Evolutionary conservation across 805 yeast genomes (phyloP).

Genomic region (Schwanniomyces sp.): DNA sequence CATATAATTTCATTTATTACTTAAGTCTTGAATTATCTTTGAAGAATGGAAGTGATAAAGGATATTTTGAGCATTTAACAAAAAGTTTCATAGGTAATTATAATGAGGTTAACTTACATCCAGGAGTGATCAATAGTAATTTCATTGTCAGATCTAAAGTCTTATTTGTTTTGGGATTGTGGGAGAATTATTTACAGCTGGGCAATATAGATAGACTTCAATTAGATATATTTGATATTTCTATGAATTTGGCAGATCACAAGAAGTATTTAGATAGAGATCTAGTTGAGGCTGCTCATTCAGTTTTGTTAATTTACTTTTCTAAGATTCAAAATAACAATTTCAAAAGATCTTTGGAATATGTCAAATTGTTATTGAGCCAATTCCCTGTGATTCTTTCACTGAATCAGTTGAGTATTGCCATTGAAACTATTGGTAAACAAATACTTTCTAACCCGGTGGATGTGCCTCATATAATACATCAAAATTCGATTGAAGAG

Average conservation of each 20-base stretch:
- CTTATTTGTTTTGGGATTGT: slow-evolving; percentile 45
- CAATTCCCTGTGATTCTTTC: slow-evolving; percentile 62
- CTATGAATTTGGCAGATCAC: slow-evolving; percentile 33
- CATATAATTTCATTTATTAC: slow-evolving; percentile 59
- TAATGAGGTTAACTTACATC: slow-evolving; percentile 31
- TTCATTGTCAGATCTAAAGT: slow-evolving; percentile 37
- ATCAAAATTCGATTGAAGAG: slow-evolving; percentile 23
- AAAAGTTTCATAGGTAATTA: slow-evolving; percentile 32
- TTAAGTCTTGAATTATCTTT: slow-evolving; percentile 43
- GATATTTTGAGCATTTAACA: slow-evolving; percentile 29
- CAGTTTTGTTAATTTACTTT: slow-evolving; percentile 46
- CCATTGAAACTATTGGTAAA: slow-evolving; percentile 55
- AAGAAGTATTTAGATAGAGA: slow-evolving; percentile 16
- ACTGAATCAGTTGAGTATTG: slow-evolving; percentile 54
- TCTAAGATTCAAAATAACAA: slow-evolving; percentile 21
- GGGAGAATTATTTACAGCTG: slow-evolving; percentile 45
- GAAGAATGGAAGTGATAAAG: slow-evolving; percentile 20
- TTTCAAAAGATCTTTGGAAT: slow-evolving; percentile 27
- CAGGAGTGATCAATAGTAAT: slow-evolving; percentile 24
- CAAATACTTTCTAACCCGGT: slow-evolving; percentile 28
- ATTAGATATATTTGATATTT: slow-evolving; percentile 25
- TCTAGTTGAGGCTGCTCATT: slow-evolving; percentile 63
- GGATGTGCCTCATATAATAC: background rate
- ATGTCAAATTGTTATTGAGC: slow-evolving; percentile 45
- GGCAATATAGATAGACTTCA: slow-evolving; percentile 13